A percentile compares a stretch with the other conserved stretches of the same genome.
phyloP scores from a whole-genome alignment of 257 asterid genomes.

The Parsonsia alboflavescens region DNA sequence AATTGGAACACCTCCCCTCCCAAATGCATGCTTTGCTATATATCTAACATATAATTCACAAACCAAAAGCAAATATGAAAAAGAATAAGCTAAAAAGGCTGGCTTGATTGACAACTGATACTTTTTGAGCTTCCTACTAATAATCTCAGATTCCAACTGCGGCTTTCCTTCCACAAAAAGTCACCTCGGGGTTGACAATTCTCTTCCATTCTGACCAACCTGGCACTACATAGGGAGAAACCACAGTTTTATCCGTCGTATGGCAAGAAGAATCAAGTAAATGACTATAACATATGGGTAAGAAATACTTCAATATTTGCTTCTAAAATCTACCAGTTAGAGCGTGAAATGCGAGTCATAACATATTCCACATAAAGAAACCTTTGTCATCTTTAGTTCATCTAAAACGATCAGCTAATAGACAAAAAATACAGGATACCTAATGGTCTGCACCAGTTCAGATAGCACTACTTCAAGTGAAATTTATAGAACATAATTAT shows the following conservation, averaged over 20 bases:
- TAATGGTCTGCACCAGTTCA: background rate
- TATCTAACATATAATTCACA: background rate
- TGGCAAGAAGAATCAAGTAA: background rate
- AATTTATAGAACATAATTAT: too few species aligned
- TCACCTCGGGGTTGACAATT: conserved; percentile 1
- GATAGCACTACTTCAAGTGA: background rate
- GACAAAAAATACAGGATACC: background rate
- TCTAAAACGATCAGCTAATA: background rate
- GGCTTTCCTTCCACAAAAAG: background rate
- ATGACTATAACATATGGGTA: background rate
- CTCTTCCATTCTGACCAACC: conserved; percentile 10
- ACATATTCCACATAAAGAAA: background rate
- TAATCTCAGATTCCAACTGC: conserved; percentile 4
- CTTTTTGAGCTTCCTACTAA: background rate
- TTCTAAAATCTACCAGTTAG: background rate
- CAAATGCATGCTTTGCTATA: background rate
- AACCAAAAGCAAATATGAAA: background rate
- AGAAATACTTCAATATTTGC: conserved; percentile 1
- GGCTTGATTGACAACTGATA: background rate
- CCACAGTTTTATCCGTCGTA: background rate
- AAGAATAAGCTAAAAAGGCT: background rate
- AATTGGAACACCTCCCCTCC: background rate
- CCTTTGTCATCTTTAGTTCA: background rate
- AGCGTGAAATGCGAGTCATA: background rate
- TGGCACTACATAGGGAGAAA: conserved; percentile 4